Evolutionary conservation across 2,329 filamentous ascomycete species (phyloP), one percentile per base, ranked within the genome.

Genomic region (Cladosporium sp.): DNA sequence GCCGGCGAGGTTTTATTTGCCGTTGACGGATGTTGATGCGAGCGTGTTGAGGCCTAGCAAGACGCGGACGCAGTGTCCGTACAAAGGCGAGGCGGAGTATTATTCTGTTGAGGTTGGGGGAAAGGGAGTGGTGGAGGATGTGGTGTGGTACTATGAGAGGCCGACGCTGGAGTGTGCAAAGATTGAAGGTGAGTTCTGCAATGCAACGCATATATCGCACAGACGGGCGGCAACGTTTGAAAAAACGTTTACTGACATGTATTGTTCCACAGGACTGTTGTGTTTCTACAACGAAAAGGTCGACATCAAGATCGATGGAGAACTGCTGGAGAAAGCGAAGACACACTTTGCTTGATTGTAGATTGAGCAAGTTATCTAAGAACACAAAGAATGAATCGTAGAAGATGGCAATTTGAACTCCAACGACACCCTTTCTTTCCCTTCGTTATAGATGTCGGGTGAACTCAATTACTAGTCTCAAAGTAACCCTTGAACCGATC

Each of bases 401-500:
- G 10, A n/a, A 25, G 13, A 45, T 45, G 15, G n/a, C 42, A 28
- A 45, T n/a, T n/a, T n/a, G 42, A 24, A 17, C 24, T 3, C n/a
- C 17, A 48, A 48, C 15, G n/a, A 48, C 45, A 25, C 25, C 20
- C 34, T 48, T 48, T 13, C 7, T 22, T 50, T 10, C 32, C 5
- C n/a, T n/a, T n/a, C n/a, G n/a, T n/a, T n/a, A n/a, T n/a, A 20
- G 8, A 20, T 24, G 19, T 22, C 24, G 28, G 34, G 10, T 37
- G 25, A 15, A 24, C 19, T 50, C 32, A 36, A 37, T 32, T 34
- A 56, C 36, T 52, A 44, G 19, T 48, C 51, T 62, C 73, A 66
- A 88, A 93, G 67, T 92, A 94, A 61, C 87, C 85, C 68, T 77
- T 81, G 65, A 94, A 93, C 2, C 87, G 79, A 66, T 86, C 83